These are phyloP conservation scores for Eucalyptus urophylla DNA, from an alignment of 345 rosid genomes.

Conservation along the genomic window DNA sequence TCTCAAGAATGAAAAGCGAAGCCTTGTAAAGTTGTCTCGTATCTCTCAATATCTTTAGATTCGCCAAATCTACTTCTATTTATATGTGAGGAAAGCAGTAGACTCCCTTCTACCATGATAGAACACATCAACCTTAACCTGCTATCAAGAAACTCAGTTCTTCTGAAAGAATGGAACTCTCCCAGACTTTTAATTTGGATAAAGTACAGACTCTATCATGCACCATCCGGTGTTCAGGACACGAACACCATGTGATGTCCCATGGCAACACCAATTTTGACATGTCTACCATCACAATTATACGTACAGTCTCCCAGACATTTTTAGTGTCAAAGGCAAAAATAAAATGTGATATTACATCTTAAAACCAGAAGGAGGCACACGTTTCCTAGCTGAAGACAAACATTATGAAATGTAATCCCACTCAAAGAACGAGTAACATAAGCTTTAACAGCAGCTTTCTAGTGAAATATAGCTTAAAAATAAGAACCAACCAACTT, in stretches of 20 bases:
- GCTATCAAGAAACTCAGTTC: neutral
- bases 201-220: no score
- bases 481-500: neutral
- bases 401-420: neutral
- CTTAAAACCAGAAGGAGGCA: neutral
- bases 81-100: neutral
- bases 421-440: neutral
- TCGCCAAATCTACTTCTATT: neutral
- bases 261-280: neutral
- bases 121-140: neutral
- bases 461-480: neutral
- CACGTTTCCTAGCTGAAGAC: neutral
- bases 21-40: neutral
- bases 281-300: neutral
- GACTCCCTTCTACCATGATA: neutral
- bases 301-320: neutral
- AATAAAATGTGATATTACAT: neutral
- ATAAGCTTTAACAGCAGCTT: neutral
- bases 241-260: neutral
- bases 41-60: neutral
- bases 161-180: neutral
- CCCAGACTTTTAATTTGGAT: neutral
- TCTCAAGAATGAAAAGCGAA: neutral
- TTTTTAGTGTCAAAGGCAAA: neutral
- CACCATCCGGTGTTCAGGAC: neutral